Evolutionary conservation across 768 basidiomycete species (phyloP).

Genomic region (Tricholomella constricta): DNA sequence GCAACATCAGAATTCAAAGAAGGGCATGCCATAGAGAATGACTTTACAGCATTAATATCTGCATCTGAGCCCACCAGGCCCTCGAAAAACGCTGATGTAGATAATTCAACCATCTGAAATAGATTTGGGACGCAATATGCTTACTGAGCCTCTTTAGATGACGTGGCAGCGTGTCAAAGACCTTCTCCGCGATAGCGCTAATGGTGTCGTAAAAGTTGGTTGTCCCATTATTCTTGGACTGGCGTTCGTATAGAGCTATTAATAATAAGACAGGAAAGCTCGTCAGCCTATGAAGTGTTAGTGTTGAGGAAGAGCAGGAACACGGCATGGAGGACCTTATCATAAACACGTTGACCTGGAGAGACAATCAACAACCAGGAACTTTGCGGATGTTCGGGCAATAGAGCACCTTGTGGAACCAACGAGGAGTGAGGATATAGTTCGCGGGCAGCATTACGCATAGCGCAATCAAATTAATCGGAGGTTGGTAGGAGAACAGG

Average conservation of each 20-base stretch:
- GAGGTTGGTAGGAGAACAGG: slow-evolving; percentile 92
- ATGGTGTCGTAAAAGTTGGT: slow-evolving; percentile 75
- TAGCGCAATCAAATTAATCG: slow-evolving; percentile 86
- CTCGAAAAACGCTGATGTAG: slow-evolving; percentile 68
- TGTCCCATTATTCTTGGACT: slow-evolving; percentile 68
- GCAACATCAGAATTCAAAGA: background rate
- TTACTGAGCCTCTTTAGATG: slow-evolving; percentile 70
- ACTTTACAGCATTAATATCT: slow-evolving; percentile 75
- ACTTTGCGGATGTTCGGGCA: no score
- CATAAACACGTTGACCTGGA: slow-evolving; percentile 83
- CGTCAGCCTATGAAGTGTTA: slow-evolving; percentile 51
- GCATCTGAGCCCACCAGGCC: slow-evolving; percentile 69
- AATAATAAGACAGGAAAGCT: slow-evolving; percentile 81
- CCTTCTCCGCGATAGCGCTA: slow-evolving; percentile 61
- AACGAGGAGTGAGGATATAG: slow-evolving; percentile 86
- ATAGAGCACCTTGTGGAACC: slow-evolving; percentile 87
- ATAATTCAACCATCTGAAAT: background rate
- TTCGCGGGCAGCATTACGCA: slow-evolving; percentile 85
- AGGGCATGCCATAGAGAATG: background rate
- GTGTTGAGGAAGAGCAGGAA: slow-evolving; percentile 1
- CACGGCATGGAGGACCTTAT: slow-evolving; percentile 54
- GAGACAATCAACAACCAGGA: background rate
- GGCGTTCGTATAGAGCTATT: slow-evolving; percentile 87
- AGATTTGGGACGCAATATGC: slow-evolving; percentile 23
- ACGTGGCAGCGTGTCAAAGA: slow-evolving; percentile 78